Percentiles rank a stretch among this genome's conserved stretches.
Conservation (phyloP, 139 green algal genomes). For the Chlorella sp. region DNA sequence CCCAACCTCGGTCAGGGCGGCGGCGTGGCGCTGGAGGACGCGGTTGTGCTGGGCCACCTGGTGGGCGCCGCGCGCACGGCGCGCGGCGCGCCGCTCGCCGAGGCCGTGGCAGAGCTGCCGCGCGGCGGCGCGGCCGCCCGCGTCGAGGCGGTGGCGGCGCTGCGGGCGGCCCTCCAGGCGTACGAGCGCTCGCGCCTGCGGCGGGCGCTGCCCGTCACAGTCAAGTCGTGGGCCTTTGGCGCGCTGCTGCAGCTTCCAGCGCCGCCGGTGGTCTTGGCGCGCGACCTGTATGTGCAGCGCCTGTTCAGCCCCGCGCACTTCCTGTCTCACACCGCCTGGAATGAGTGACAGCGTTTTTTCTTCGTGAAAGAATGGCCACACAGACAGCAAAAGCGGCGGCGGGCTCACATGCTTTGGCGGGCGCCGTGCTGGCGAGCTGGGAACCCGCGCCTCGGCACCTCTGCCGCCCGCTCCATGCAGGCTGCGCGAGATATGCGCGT, state of each 20-base stretch:
- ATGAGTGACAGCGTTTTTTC: too few relatives aligned
- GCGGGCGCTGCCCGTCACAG: constrained; percentile 45
- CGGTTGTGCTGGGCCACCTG: constrained; percentile 52
- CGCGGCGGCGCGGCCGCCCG: background rate
- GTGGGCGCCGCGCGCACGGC: background rate
- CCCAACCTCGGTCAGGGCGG: constrained; percentile 69
- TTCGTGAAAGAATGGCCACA: too few relatives aligned
- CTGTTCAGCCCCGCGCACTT: constrained; percentile 57
- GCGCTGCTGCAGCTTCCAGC: constrained; percentile 48
- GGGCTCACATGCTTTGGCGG: too few relatives aligned
- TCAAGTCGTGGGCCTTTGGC: constrained; percentile 55
- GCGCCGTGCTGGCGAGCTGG: too few relatives aligned
- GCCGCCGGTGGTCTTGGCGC: constrained; percentile 42
- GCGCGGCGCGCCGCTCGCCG: background rate
- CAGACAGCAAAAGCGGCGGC: too few relatives aligned
- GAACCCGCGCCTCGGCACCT: too few relatives aligned
- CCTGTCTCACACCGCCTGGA: constrained; percentile 62
- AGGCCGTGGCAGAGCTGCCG: background rate
- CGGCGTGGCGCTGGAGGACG: constrained; percentile 76
- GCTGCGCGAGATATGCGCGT: too few relatives aligned
- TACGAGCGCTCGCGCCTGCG: constrained; percentile 54
- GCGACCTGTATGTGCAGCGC: constrained; percentile 47
- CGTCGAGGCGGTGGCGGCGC: background rate
- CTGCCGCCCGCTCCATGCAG: too few relatives aligned
- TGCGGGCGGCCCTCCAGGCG: constrained; percentile 42